Conservation (phyloP, 2,329 filamentous ascomycete genomes). For the Lasiodiplodia sp. region DNA sequence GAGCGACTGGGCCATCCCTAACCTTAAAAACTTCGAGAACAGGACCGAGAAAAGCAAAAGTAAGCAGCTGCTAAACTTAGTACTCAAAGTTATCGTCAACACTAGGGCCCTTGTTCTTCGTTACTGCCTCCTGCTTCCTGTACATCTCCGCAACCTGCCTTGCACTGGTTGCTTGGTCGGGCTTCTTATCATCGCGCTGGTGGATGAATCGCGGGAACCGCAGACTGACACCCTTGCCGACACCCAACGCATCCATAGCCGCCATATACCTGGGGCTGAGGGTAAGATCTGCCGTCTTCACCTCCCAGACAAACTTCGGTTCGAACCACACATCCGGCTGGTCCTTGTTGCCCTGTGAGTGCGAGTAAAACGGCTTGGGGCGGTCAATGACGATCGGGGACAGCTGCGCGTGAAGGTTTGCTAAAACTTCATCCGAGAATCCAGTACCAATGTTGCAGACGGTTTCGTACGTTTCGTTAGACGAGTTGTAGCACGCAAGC, state of each 20-base stretch:
- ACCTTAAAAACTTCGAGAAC: background rate
- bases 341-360: constrained; percentile 83
- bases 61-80: constrained; percentile 49
- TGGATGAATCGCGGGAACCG: constrained; percentile 94
- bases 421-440: constrained; percentile 93
- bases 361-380: constrained; percentile 92
- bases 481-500: constrained; percentile 88
- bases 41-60: background rate
- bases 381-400: constrained; percentile 82
- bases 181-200: constrained; percentile 92
- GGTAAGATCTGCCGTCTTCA: constrained; percentile 94
- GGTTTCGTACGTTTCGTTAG: constrained; percentile 84
- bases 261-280: constrained; percentile 92
- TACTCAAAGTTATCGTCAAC: constrained; percentile 99
- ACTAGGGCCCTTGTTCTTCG: constrained; percentile 82
- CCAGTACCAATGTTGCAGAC: constrained; percentile 99
- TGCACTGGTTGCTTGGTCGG: constrained; percentile 84
- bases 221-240: constrained; percentile 79
- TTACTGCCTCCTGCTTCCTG: constrained; percentile 87
- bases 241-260: constrained; percentile 78
- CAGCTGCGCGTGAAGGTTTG: constrained; percentile 80
- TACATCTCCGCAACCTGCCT: constrained; percentile 97
- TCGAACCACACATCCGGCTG: constrained; percentile 99
- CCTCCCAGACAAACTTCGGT: constrained; percentile 93
- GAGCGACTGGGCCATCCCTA: background rate